A percentile compares a stretch with the other conserved stretches of the same genome.
Conservation (phyloP, 371 early-diverging fungal species). For the Rhizopus stolonifer region DNA sequence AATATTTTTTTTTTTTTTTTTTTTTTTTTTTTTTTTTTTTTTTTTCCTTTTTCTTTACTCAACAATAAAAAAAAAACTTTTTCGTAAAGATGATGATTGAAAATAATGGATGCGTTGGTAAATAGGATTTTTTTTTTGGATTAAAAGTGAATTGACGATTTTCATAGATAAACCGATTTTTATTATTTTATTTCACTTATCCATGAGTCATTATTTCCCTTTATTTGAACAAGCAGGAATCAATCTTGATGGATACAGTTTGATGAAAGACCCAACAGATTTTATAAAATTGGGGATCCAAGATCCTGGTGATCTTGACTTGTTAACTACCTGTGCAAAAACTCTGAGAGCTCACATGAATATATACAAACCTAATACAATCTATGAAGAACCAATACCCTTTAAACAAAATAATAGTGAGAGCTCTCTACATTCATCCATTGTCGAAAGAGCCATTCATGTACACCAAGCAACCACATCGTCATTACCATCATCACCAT, state of each 20-base stretch:
- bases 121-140: neutral
- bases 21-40: constrained; percentile 4
- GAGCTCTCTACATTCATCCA: constrained; percentile 1
- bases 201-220: constrained; percentile 33
- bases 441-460: constrained; percentile 23
- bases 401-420: constrained; percentile 12
- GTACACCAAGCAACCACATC: constrained; percentile 18
- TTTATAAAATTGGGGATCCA: constrained; percentile 28
- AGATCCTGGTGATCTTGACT: constrained; percentile 26
- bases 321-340: constrained; percentile 23
- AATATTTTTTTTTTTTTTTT: neutral
- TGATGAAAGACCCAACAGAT: constrained; percentile 30
- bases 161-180: neutral
- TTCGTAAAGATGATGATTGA: neutral
- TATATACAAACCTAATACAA: too few relatives aligned
- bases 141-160: too few relatives aligned
- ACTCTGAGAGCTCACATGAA: constrained; percentile 26
- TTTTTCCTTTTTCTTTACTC: neutral
- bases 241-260: constrained; percentile 21
- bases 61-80: neutral
- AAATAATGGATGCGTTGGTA: too few relatives aligned
- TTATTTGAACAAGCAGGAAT: constrained; percentile 28
- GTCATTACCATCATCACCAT: constrained; percentile 5
- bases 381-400: too few relatives aligned
- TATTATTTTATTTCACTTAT: constrained; percentile 28